Base-by-base conservation (phyloP, 1,284 basidiomycete genomes). In the Mycena citricolor region DNA sequence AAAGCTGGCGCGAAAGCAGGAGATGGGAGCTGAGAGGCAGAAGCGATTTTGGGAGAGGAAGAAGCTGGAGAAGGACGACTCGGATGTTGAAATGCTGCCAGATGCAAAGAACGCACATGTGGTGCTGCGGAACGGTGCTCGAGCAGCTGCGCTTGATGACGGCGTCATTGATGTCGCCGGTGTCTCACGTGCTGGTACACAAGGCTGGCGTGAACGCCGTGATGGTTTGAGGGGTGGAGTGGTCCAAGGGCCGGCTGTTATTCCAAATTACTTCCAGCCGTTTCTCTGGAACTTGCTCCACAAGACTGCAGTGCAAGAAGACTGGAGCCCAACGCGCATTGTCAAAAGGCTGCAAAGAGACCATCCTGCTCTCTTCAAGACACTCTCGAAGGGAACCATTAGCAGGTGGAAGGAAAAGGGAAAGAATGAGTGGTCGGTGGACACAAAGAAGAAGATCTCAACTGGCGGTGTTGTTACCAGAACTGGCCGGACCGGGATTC, bases 21-120 rank as follows among this genome's bases (percentile, higher is more conserved):
- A 43, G 40, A 11, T 20, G 22, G 40, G 10, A 28, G 32, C 4
- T 14, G 21, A 25, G 13, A 10, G 39, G 19, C n/a, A 34, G 40
- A 25, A 32, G 29, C 7, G 14, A 8, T 8, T 24, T 33, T 23
- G 30, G 10, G 32, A 12, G 51, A 47, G 41, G 49, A 47, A 41
- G 14, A 39, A 30, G 30, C 29, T 16, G 8, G 42, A 31, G 25
- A 33, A 21, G 30, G 44, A 31, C 36, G 44, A n/a, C n/a, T n/a
- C n/a, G n/a, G n/a, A 4, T 22, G 51, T 47, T 8, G 10, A 32
- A 2, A 32, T 32, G 4, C 22, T 41, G 13, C 29, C 39, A 0
- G 39, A 41, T 3, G 39, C 32, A 12, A 11, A 33, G 16, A 41
- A 41, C 17, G 11, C 14, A 6, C 25, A 41, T 20, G 23, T 26